A percentile compares a stretch with the other conserved stretches of the same genome.
These are phyloP conservation scores for Zalerion maritima DNA, from an alignment of 495 filamentous ascomycete species.

Conservation along the genomic window DNA sequence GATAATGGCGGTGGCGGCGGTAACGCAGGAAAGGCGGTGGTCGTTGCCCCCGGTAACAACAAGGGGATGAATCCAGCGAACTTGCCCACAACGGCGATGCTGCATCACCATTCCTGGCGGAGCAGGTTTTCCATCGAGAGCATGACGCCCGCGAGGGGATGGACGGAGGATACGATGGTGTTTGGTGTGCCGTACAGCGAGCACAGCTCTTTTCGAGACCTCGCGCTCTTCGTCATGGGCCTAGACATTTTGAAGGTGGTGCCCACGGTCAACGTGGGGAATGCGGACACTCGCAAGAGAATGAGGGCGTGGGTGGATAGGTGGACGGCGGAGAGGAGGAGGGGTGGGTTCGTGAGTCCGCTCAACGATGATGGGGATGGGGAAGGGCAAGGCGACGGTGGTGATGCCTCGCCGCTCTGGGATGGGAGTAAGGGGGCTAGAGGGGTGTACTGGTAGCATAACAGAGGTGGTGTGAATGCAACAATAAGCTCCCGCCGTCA, in stretches of 20 bases:
- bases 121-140: slow-evolving; percentile 48
- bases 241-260: slow-evolving; percentile 77
- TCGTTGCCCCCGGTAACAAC: too few species aligned
- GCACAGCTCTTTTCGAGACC: slow-evolving; percentile 84
- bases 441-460: slow-evolving; percentile 31
- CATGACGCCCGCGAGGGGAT: slow-evolving; percentile 64
- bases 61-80: slow-evolving; percentile 18
- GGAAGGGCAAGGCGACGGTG: slow-evolving; percentile 13
- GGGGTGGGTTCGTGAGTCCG: slow-evolving; percentile 55
- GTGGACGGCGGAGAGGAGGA: slow-evolving; percentile 76
- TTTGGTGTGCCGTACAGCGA: slow-evolving; percentile 92
- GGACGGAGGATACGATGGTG: slow-evolving; percentile 58
- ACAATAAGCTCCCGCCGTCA: too few species aligned
- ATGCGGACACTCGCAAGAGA: slow-evolving; percentile 41
- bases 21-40: slow-evolving; percentile 6
- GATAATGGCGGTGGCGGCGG: neutral
- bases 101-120: slow-evolving; percentile 61
- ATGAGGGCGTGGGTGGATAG: slow-evolving; percentile 89
- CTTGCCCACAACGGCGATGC: slow-evolving; percentile 37
- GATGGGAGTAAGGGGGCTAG: slow-evolving; percentile 30
- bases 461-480: too few species aligned
- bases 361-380: slow-evolving; percentile 15
- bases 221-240: slow-evolving; percentile 84
- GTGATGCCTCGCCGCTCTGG: slow-evolving; percentile 17
- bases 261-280: slow-evolving; percentile 87